A percentile compares a stretch with the other conserved stretches of the same genome.
Evolutionary conservation across 768 basidiomycete genomes (phyloP).

Genomic region (Tylopilus intermedius): DNA sequence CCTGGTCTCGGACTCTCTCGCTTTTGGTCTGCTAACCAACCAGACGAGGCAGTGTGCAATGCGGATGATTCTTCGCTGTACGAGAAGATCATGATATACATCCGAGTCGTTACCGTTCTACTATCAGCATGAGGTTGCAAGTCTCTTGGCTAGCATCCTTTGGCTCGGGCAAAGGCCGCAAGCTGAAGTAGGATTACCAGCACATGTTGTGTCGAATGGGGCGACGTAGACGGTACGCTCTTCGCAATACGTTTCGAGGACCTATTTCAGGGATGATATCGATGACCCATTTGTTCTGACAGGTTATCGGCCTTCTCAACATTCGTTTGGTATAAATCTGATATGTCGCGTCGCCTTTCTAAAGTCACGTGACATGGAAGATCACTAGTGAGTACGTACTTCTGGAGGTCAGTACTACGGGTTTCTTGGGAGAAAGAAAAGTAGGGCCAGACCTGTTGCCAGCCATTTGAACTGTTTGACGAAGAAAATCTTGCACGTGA

Average conservation of each 20-base stretch:
- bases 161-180: neutral
- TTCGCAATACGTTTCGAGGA: neutral
- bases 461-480: neutral
- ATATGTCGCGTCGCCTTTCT: neutral
- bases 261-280: neutral
- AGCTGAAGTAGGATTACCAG: neutral
- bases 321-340: neutral
- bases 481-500: neutral
- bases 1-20: neutral
- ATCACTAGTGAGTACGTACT: neutral
- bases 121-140: neutral
- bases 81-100: neutral
- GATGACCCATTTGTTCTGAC: neutral
- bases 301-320: neutral
- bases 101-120: neutral
- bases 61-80: neutral
- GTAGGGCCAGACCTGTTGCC: conserved; percentile 3
- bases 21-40: neutral
- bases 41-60: neutral
- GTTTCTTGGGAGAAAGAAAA: neutral
- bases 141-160: neutral
- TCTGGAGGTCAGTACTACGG: neutral
- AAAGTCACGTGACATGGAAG: conserved; percentile 6
- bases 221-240: neutral
- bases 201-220: neutral